These are phyloP conservation scores for Chalciporus sphaerocephalus DNA, from an alignment of 768 basidiomycete species.

Conservation along the genomic window DNA sequence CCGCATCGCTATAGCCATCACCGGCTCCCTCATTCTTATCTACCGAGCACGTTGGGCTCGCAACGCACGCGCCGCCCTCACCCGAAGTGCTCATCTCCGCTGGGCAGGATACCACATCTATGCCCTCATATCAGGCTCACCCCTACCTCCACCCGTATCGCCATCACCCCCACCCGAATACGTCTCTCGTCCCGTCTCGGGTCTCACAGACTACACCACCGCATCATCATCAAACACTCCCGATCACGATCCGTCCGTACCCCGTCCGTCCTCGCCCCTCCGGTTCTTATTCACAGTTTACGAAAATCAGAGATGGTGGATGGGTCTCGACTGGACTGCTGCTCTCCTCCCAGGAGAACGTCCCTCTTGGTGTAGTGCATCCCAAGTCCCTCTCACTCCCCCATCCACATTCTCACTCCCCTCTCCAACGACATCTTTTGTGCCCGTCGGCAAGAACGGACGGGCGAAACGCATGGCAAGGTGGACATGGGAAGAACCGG, in stretches of 20 bases:
- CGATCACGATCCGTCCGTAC: conserved; percentile 14
- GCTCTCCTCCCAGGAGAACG: conserved; percentile 87
- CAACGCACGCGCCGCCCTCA: conserved; percentile 50
- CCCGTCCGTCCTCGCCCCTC: conserved; percentile 32
- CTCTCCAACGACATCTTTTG: conserved; percentile 53
- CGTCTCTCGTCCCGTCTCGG: conserved; percentile 22
- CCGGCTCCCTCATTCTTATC: conserved; percentile 54
- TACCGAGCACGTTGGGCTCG: conserved; percentile 67
- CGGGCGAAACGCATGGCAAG: conserved; percentile 67
- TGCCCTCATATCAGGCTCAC: conserved; percentile 52
- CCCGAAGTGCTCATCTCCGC: conserved; percentile 64
- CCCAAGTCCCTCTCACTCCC: conserved; percentile 58
- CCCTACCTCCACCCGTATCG: conserved; percentile 40
- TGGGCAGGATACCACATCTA: conserved; percentile 52
- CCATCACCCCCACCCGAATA: conserved; percentile 32
- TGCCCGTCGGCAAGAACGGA: conserved; percentile 45
- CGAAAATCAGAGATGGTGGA: conserved; percentile 97
- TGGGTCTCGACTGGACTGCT: conserved; percentile 94
- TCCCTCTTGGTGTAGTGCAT: conserved; percentile 75
- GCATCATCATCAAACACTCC: conserved; percentile 10
- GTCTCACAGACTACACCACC: conserved; percentile 15
- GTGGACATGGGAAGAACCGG: conserved; percentile 89
- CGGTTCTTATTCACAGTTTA: conserved; percentile 87
- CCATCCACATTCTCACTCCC: conserved; percentile 68
- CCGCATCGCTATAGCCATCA: conserved; percentile 54